These are phyloP conservation scores for Pythium diclinum DNA, from an alignment of 352 stramenopile species.

Conservation along the genomic window DNA sequence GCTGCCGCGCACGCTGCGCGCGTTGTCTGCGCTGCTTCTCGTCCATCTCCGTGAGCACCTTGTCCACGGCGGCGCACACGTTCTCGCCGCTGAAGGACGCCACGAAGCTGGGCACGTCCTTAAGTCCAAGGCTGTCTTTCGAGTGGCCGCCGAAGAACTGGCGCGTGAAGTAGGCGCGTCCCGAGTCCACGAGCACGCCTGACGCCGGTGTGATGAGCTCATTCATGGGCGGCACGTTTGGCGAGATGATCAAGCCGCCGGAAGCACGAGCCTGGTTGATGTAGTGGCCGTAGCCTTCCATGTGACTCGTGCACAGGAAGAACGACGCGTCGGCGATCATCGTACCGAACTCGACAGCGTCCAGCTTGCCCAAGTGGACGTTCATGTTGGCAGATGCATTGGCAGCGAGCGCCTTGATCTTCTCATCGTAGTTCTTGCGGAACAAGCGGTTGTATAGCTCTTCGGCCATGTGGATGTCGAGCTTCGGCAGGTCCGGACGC, in stretches of 20 bases:
- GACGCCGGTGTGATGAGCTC: slow-evolving; percentile 49
- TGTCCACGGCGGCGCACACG: slow-evolving; percentile 43
- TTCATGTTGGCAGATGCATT: slow-evolving; percentile 20
- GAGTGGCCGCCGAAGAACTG: slow-evolving; percentile 51
- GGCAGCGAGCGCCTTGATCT: slow-evolving; percentile 13
- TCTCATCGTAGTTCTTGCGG: slow-evolving; percentile 8
- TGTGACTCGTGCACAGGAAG: slow-evolving; percentile 57
- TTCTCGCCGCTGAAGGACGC: slow-evolving; percentile 32
- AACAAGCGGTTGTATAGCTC: slow-evolving; percentile 29
- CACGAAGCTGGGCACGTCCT: slow-evolving; percentile 38
- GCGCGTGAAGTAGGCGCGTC: slow-evolving; percentile 30
- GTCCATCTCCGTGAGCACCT: slow-evolving; percentile 32
- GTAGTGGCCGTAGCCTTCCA: slow-evolving; percentile 70
- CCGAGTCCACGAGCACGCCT: slow-evolving; percentile 40
- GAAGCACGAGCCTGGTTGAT: slow-evolving; percentile 65
- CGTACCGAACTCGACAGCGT: slow-evolving; percentile 40
- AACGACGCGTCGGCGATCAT: slow-evolving; percentile 50
- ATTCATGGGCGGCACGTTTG: slow-evolving; percentile 60
- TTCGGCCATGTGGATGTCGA: slow-evolving; percentile 55
- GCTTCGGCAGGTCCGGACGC: slow-evolving; percentile 41
- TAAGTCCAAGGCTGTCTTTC: slow-evolving; percentile 26
- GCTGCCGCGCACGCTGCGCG: slow-evolving; percentile 40
- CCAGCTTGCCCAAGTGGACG: slow-evolving; percentile 38
- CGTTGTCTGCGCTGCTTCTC: slow-evolving; percentile 28
- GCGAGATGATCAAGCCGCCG: slow-evolving; percentile 45